phyloP scores from a whole-genome alignment of 345 rosid species.

The Syzygium grande region DNA sequence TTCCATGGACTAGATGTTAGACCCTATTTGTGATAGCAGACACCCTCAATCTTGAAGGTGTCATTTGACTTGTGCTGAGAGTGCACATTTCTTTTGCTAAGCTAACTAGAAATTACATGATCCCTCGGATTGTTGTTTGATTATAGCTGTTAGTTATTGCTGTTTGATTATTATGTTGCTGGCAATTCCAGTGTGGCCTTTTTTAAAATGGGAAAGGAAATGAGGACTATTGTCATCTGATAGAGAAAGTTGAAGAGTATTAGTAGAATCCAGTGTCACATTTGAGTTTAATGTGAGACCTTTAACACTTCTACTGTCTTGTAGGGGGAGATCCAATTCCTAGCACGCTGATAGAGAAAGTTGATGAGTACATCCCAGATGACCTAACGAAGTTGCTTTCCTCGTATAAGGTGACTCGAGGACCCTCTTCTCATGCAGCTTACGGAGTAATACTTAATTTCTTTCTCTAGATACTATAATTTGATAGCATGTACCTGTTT shows the following conservation, averaged over 20 bases:
- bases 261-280: not conserved
- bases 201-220: not conserved
- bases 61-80: not conserved
- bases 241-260: not conserved
- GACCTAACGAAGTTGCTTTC: conserved; percentile 42
- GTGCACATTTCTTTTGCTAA: not conserved
- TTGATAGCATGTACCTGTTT: not conserved
- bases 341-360: conserved; percentile 42
- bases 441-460: not conserved
- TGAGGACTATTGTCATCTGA: not conserved
- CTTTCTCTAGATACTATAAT: not conserved
- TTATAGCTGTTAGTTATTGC: too few relatives aligned
- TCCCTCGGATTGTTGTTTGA: not conserved
- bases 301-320: conserved; percentile 10
- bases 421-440: not conserved
- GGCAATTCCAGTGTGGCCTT: not conserved
- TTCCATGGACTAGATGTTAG: not conserved
- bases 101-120: not conserved
- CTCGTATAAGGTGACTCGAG: conserved; percentile 38
- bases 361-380: conserved; percentile 72
- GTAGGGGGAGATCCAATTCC: conserved; percentile 95
- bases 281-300: not conserved
- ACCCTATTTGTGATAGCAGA: not conserved
- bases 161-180: not conserved
- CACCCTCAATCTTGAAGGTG: not conserved